Evolutionary conservation across 257 asterid genomes (phyloP), one percentile per base, ranked within the genome.

Genomic region (Petunia axillaris): DNA sequence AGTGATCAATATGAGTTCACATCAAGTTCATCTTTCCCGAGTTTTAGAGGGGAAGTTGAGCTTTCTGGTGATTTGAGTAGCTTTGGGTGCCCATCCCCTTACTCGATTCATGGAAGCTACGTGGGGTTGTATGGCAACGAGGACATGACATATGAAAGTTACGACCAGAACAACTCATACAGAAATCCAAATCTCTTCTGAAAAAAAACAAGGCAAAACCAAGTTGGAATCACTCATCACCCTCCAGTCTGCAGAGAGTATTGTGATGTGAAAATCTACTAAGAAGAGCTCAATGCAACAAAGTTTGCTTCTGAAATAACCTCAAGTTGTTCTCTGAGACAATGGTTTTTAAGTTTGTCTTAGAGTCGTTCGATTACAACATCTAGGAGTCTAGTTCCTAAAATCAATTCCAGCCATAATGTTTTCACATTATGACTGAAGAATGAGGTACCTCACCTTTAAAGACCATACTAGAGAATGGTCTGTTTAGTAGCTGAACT

Each of bases 21-120:
- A 75, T 85, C 84, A 71, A 63, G 80, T 85, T 82, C 89, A 74
- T 85, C 91, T 63, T 82, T 67, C 87, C 85, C 88, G n/a, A 84
- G 66, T 73, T 78, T 82, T 82, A 77, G 80, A 76, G 87, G 80
- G 79, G 90, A 77, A 41, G 80, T 65, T 53, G 85, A 84, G 64
- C 81, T 52, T 39, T 80, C 83, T 48, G 88, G 82, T 41, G 83
- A 88, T 81, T 83, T 81, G 41, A 82, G 67, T 70, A 82, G 54
- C 13, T 84, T 75, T 60, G 83, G 84, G 36, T 84, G 81, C 79
- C 36, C 16, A 79, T 86, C 90, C 0, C 89, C 90, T 14, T 88
- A 70, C 80, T 81, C 87, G 9, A 80, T 83, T 52, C 84, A 81
- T 36, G 91, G 85, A 76, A 84, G 82, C 86, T 84, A 78, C 41